Conservation (phyloP, 108 stramenopile genomes). For the Epithemia pelagica region DNA sequence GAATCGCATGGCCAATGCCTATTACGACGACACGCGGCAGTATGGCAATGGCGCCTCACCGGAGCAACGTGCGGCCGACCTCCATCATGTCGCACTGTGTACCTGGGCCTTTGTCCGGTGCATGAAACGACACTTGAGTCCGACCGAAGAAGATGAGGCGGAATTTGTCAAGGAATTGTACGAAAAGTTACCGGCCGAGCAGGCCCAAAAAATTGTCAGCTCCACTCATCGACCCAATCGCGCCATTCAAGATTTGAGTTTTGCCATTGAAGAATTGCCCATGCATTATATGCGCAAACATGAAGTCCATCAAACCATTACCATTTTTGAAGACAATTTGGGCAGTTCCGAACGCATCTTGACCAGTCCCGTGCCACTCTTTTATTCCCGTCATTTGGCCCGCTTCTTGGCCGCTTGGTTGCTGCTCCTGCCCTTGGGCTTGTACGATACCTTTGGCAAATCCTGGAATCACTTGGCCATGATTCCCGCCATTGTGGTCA, state of each 20-base stretch:
- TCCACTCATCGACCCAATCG: conserved; percentile 59
- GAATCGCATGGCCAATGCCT: conserved; percentile 58
- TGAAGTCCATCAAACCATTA: conserved; percentile 40
- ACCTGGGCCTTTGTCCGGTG: conserved; percentile 70
- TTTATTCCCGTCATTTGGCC: conserved; percentile 55
- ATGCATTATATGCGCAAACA: conserved; percentile 67
- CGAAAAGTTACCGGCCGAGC: conserved; percentile 39
- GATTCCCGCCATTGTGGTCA: conserved; percentile 46
- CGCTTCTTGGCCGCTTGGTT: conserved; percentile 58
- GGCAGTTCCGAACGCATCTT: conserved; percentile 49
- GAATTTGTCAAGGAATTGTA: conserved; percentile 39
- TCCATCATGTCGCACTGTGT: conserved; percentile 38
- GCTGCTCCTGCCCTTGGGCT: conserved; percentile 42
- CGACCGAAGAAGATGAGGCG: conserved; percentile 57
- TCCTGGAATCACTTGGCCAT: conserved; percentile 53
- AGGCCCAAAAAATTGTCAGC: conserved; percentile 45
- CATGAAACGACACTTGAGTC: conserved; percentile 63
- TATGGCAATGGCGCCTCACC: conserved; percentile 6
- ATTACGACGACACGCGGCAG: conserved; percentile 36
- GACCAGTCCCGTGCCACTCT: conserved; percentile 50
- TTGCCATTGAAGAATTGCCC: conserved; percentile 47
- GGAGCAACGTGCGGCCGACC: conserved; percentile 35
- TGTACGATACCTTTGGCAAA: conserved; percentile 35
- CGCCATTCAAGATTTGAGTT: conserved; percentile 39
- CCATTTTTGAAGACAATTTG: conserved; percentile 40